Percentiles rank a stretch among this genome's conserved stretches.
Evolutionary conservation across 2,329 filamentous ascomycete species (phyloP).

Genomic region (Hortaea sp.): DNA sequence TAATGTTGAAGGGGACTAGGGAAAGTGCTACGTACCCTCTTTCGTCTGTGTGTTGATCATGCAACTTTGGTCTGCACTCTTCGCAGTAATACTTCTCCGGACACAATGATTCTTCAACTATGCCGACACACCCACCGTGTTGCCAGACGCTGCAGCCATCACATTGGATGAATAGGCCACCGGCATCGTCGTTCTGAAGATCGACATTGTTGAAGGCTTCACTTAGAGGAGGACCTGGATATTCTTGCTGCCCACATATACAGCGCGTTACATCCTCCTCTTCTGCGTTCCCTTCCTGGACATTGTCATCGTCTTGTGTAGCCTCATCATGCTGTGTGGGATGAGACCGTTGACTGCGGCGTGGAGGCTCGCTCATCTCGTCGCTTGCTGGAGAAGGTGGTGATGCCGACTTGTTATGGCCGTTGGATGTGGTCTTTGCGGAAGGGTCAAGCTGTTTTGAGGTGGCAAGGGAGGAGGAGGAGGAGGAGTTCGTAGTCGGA

Average conservation of each 20-base stretch:
- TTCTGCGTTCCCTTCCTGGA: constrained; percentile 52
- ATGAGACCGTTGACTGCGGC: constrained; percentile 69
- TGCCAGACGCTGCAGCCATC: constrained; percentile 98
- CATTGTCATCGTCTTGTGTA: constrained; percentile 36
- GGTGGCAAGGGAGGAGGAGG: constrained; percentile 59
- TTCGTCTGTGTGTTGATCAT: constrained; percentile 67
- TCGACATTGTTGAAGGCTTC: constrained; percentile 37
- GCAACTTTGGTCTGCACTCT: constrained; percentile 81
- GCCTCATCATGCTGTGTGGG: constrained; percentile 51
- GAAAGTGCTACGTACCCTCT: constrained; percentile 63
- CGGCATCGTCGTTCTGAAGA: constrained; percentile 67
- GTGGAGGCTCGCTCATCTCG: constrained; percentile 57
- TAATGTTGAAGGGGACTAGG: constrained; percentile 2
- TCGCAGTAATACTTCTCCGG: constrained; percentile 98
- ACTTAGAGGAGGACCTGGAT: constrained; percentile 68
- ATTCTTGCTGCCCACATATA: constrained; percentile 88
- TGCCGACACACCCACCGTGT: constrained; percentile 93
- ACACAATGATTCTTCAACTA: constrained; percentile 84
- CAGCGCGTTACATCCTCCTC: constrained; percentile 92
- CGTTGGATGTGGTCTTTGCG: constrained; percentile 47
- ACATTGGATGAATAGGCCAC: constrained; percentile 95
- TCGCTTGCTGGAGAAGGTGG: constrained; percentile 63
- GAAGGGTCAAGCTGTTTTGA: constrained; percentile 55
- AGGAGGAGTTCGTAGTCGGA: constrained; percentile 68
- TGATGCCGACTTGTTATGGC: constrained; percentile 65